Evolutionary conservation across 192 early-diverging fungal species (phyloP).

Genomic region (Spizellomyces punctatus): DNA sequence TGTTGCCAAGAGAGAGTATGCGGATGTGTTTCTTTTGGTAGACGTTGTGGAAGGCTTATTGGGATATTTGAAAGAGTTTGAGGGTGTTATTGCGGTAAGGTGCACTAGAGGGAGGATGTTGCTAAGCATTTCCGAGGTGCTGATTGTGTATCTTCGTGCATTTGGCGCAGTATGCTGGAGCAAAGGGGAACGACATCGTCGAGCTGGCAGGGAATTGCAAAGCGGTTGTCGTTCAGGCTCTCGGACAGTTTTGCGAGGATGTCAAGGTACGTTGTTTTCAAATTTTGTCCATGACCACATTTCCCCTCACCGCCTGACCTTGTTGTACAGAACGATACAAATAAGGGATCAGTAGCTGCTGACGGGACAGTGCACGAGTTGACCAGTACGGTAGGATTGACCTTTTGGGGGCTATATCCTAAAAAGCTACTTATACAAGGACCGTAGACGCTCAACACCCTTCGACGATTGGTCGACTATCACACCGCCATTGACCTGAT

Average conservation of each 20-base stretch:
- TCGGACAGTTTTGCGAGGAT: constrained; percentile 72
- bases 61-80: constrained; percentile 39
- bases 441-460: constrained; percentile 47
- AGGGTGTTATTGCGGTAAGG: constrained; percentile 48
- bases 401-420: neutral
- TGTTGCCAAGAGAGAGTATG: constrained; percentile 45
- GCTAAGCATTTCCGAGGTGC: neutral
- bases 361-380: constrained; percentile 88
- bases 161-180: constrained; percentile 38
- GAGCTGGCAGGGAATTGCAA: constrained; percentile 56
- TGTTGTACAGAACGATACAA: constrained; percentile 25
- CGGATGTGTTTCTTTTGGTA: constrained; percentile 69
- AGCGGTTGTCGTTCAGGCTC: constrained; percentile 54
- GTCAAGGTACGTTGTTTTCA: constrained; percentile 53
- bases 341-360: constrained; percentile 50
- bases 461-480: constrained; percentile 50
- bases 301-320: neutral
- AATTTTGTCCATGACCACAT: constrained; percentile 11
- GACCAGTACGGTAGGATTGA: constrained; percentile 67
- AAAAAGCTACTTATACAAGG: neutral
- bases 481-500: constrained; percentile 39
- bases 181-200: constrained; percentile 46
- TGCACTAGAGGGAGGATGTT: neutral
- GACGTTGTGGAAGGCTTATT: constrained; percentile 63
- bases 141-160: too few species aligned